These are phyloP conservation scores for Salix dunnii DNA, from an alignment of 345 rosid species.

Conservation along the genomic window DNA sequence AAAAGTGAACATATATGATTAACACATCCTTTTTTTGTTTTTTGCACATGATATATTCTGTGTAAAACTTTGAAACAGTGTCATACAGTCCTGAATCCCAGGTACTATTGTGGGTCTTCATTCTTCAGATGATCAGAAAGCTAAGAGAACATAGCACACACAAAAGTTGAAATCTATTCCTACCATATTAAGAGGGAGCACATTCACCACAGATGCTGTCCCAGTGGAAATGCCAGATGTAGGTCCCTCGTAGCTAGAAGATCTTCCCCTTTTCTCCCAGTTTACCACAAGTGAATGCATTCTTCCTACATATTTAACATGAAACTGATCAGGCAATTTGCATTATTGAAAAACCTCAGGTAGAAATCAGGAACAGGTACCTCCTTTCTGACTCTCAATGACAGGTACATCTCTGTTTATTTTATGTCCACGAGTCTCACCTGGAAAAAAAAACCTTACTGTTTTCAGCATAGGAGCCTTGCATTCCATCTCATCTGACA, in stretches of 20 bases:
- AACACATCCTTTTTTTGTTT: background rate
- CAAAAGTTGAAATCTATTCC: constrained; percentile 10
- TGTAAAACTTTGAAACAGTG: background rate
- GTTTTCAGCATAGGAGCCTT: background rate
- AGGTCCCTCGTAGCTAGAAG: constrained; percentile 52
- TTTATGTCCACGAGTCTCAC: constrained; percentile 53
- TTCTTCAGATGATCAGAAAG: background rate
- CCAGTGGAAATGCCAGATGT: constrained; percentile 37
- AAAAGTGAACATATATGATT: background rate
- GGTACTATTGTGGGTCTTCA: background rate
- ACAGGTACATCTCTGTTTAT: constrained; percentile 49
- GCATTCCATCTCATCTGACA: background rate
- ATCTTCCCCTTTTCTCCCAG: constrained; percentile 75
- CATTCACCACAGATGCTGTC: constrained; percentile 37
- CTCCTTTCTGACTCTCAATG: constrained; percentile 61
- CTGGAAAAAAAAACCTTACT: constrained; percentile 36
- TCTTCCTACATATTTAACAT: constrained; percentile 47
- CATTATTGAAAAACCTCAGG: constrained; percentile 15
- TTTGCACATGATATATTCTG: background rate
- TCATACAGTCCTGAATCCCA: background rate
- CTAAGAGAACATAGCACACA: background rate
- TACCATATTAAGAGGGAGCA: constrained; percentile 55
- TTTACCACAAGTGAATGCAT: constrained; percentile 55
- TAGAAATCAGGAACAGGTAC: constrained; percentile 37
- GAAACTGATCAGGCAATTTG: constrained; percentile 13